phyloP scores from a whole-genome alignment of 164 flowering plant species.

The Magnolia officinalis region DNA sequence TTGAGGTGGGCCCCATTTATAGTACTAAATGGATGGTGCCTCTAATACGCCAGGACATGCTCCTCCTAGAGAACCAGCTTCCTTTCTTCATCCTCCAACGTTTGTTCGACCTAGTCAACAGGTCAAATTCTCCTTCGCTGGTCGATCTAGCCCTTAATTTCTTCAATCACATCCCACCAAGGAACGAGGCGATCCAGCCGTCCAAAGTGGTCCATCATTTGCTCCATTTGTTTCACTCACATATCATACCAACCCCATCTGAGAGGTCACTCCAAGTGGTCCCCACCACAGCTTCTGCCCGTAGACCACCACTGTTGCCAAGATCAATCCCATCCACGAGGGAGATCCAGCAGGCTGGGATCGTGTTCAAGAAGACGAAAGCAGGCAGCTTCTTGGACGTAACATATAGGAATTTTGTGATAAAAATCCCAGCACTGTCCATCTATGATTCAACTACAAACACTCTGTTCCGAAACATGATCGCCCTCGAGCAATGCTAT shows the following conservation, averaged over 20 bases:
- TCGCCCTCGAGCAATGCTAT: slow-evolving; percentile 32
- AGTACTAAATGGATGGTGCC: slow-evolving; percentile 2
- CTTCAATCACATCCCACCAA: slow-evolving; percentile 6
- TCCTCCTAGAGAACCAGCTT: slow-evolving; percentile 19
- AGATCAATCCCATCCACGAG: background rate
- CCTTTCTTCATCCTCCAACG: slow-evolving; percentile 8
- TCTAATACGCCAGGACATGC: slow-evolving; percentile 7
- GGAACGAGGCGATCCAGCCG: background rate
- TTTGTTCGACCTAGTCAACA: slow-evolving; percentile 4
- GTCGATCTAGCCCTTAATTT: slow-evolving; percentile 2
- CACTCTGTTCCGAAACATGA: slow-evolving; percentile 19
- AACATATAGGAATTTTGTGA: slow-evolving; percentile 13
- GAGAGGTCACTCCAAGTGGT: background rate
- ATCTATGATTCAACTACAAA: slow-evolving; percentile 22
- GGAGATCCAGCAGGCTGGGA: slow-evolving; percentile 10
- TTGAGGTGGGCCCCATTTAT: background rate
- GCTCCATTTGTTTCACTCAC: background rate
- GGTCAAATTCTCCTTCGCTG: background rate
- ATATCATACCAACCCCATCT: background rate
- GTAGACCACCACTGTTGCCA: background rate
- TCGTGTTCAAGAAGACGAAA: slow-evolving; percentile 5
- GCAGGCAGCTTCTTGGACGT: slow-evolving; percentile 28
- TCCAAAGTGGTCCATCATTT: slow-evolving; percentile 6
- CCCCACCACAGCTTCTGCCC: background rate
- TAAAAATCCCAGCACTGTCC: slow-evolving; percentile 22